Evolutionary conservation across 78 protist species (phyloP).

Genomic region (Emiliania huxleyi): DNA sequence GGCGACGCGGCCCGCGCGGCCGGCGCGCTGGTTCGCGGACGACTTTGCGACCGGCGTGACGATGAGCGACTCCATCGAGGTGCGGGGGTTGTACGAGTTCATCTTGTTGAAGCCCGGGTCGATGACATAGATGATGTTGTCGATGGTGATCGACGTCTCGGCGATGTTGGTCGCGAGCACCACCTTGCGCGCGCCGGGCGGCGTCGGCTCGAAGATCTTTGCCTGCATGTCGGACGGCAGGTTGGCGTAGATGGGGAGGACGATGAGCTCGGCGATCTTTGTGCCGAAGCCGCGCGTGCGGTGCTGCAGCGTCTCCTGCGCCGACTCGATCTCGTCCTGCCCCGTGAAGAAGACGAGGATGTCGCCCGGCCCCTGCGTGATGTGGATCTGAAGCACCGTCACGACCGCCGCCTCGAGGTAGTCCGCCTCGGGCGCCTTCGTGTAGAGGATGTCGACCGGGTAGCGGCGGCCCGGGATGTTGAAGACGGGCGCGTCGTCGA

Average conservation of each 20-base stretch:
- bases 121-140: constrained; percentile 86
- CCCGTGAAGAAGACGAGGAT: constrained; percentile 99
- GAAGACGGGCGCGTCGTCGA: constrained; percentile 75
- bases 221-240: constrained; percentile 92
- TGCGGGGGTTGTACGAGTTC: constrained; percentile 60
- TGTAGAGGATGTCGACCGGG: constrained; percentile 78
- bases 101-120: constrained; percentile 90
- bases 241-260: constrained; percentile 94
- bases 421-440: constrained; percentile 79
- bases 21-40: constrained; percentile 74
- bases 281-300: constrained; percentile 91
- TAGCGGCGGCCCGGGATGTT: constrained; percentile 96
- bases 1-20: constrained; percentile 91
- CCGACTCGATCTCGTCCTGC: too few species aligned
- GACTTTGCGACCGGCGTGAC: constrained; percentile 1
- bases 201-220: constrained; percentile 84
- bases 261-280: constrained; percentile 63
- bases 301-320: too few species aligned
- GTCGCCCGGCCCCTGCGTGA: constrained; percentile 86
- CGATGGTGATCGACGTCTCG: constrained; percentile 46
- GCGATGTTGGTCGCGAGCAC: constrained; percentile 83
- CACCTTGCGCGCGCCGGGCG: constrained; percentile 73
- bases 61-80: constrained; percentile 54
- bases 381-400: constrained; percentile 74
- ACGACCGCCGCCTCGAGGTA: constrained; percentile 94